Percentiles rank a stretch among this genome's conserved stretches.
These are phyloP conservation scores for Candida stauntonica DNA, from an alignment of 805 yeast species.

Conservation along the genomic window DNA sequence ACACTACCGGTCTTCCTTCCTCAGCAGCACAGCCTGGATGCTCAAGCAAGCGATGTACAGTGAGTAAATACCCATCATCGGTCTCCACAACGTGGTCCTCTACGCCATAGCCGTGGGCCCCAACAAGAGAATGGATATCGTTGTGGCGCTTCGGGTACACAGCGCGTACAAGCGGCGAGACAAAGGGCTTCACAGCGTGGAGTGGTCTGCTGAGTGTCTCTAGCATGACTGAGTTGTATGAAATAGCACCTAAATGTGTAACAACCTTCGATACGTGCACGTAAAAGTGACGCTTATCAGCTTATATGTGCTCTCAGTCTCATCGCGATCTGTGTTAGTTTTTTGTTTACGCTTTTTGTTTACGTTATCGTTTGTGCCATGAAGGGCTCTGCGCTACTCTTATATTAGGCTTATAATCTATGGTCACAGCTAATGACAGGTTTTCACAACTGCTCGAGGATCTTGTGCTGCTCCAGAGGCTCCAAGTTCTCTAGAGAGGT, in stretches of 20 bases:
- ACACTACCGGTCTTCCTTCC: conserved; percentile 43
- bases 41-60: conserved; percentile 46
- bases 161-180: conserved; percentile 4
- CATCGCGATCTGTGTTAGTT: no score
- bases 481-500: conserved; percentile 13
- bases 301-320: no score
- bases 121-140: conserved; percentile 6
- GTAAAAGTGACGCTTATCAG: no score
- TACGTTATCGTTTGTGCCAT: no score
- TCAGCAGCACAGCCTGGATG: not conserved
- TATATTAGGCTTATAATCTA: no score
- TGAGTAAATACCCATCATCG: conserved; percentile 62
- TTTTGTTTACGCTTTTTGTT: no score
- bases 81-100: conserved; percentile 69
- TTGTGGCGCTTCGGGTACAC: conserved; percentile 5
- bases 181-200: not conserved
- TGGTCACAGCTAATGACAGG: no score
- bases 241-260: no score
- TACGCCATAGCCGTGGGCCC: conserved; percentile 55
- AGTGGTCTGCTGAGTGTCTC: not conserved
- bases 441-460: conserved; percentile 14
- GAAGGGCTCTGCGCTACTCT: no score
- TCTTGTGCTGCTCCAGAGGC: conserved; percentile 18
- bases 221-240: not conserved
- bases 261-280: no score